phyloP scores from a whole-genome alignment of 2,329 filamentous ascomycete genomes.

The Ceratocystis ficicola region DNA sequence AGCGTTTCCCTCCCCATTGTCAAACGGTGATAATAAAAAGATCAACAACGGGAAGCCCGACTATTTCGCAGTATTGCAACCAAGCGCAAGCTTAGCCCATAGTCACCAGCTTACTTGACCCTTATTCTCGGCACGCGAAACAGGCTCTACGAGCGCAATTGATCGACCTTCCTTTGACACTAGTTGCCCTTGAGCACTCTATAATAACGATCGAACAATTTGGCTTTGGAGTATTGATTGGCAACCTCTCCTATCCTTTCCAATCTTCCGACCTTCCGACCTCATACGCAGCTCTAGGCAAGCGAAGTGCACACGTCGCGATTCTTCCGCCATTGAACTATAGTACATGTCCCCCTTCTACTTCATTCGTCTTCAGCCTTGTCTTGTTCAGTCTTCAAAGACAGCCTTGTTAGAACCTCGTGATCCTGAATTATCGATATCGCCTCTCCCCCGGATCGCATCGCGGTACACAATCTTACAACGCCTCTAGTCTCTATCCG shows the following conservation, averaged over 20 bases:
- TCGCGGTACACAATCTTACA: not conserved
- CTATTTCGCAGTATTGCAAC: not conserved
- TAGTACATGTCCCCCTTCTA: not conserved
- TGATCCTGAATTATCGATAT: not conserved
- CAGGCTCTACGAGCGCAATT: not conserved
- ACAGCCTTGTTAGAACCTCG: conserved; percentile 1
- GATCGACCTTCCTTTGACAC: not conserved
- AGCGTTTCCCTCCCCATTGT: not conserved
- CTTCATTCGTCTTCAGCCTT: conserved; percentile 2
- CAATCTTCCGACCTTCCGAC: too few relatives aligned
- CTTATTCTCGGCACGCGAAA: not conserved
- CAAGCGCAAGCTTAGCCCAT: not conserved
- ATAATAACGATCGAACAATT: not conserved
- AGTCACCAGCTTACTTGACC: not conserved
- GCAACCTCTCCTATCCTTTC: not conserved
- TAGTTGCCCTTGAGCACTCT: not conserved
- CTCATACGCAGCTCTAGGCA: not conserved
- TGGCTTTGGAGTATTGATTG: not conserved
- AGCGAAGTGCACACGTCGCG: not conserved
- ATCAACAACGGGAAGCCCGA: not conserved
- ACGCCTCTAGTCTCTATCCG: not conserved
- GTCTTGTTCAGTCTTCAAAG: not conserved
- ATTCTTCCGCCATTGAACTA: not conserved
- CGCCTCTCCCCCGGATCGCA: not conserved
- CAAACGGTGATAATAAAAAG: not conserved